Evolutionary conservation across 768 basidiomycete genomes (phyloP).

Genomic region (Russula olivacea): DNA sequence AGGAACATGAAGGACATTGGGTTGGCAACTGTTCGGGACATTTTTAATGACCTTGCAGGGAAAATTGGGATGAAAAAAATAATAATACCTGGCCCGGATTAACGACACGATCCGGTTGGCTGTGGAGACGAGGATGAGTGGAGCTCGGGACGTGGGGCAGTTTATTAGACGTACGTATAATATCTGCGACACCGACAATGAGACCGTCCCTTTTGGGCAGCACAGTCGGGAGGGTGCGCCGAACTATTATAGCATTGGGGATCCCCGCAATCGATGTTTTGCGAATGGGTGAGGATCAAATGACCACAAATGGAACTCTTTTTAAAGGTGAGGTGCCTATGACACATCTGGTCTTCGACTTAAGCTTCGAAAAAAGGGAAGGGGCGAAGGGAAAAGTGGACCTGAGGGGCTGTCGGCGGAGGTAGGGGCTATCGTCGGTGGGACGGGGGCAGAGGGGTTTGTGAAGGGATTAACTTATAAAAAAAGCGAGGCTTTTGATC

Average conservation of each 20-base stretch:
- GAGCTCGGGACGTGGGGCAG: background rate
- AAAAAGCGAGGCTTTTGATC: conserved; percentile 10
- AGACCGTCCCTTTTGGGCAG: conserved; percentile 24
- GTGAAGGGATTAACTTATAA: background rate
- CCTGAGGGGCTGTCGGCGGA: conserved; percentile 22
- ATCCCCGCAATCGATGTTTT: conserved; percentile 48
- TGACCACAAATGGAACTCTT: conserved; percentile 52
- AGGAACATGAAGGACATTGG: conserved; percentile 11
- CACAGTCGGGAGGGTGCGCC: conserved; percentile 46
- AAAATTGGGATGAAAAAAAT: background rate
- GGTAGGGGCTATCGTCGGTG: conserved; percentile 20
- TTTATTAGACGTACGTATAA: conserved; percentile 38
- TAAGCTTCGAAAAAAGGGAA: conserved; percentile 9
- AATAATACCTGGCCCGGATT: conserved; percentile 38
- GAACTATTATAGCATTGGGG: conserved; percentile 42
- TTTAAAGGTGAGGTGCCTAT: conserved; percentile 50
- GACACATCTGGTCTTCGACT: conserved; percentile 47
- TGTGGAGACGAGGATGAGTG: conserved; percentile 23
- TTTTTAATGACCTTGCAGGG: background rate
- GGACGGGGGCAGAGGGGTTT: conserved; percentile 9
- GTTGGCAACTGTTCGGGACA: background rate
- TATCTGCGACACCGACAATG: conserved; percentile 47
- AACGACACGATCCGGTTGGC: conserved; percentile 50
- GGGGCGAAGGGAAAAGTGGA: conserved; percentile 1
- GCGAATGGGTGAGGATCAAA: conserved; percentile 41